Evolutionary conservation across 2,329 filamentous ascomycete species (phyloP).

Genomic region (Epichloe brachyelytri): DNA sequence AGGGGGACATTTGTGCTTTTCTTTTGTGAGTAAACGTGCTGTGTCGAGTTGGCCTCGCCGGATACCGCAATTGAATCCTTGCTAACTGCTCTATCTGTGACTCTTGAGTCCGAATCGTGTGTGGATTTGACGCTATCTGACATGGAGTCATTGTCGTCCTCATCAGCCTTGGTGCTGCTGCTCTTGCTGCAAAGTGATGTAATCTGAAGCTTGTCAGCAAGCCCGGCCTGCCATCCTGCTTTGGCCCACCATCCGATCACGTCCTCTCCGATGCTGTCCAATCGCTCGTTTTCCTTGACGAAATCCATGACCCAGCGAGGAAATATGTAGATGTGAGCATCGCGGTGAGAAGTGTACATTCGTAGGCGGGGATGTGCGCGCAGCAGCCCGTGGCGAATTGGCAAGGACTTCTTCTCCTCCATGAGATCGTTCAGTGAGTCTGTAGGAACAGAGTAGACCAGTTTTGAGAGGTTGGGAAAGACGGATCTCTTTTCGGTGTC

Average conservation of each 20-base stretch:
- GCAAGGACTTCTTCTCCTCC: slow-evolving; percentile 60
- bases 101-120: slow-evolving; percentile 12
- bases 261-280: slow-evolving; percentile 85
- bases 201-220: slow-evolving; percentile 66
- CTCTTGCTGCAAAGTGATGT: slow-evolving; percentile 41
- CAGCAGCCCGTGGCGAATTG: slow-evolving; percentile 64
- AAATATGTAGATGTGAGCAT: slow-evolving; percentile 91
- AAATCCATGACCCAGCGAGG: slow-evolving; percentile 85
- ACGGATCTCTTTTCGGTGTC: slow-evolving; percentile 43
- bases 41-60: neutral
- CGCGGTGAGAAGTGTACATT: slow-evolving; percentile 72
- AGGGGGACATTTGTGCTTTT: slow-evolving; percentile 39
- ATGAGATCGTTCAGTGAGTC: slow-evolving; percentile 77
- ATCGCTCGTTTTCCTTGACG: slow-evolving; percentile 61
- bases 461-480: slow-evolving; percentile 54
- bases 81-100: slow-evolving; percentile 3
- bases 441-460: slow-evolving; percentile 79
- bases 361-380: slow-evolving; percentile 62
- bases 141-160: slow-evolving; percentile 24
- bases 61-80: neutral
- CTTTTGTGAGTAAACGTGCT: neutral
- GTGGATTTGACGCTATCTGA: slow-evolving; percentile 17
- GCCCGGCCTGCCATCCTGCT: slow-evolving; percentile 73
- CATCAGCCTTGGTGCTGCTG: slow-evolving; percentile 21
- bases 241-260: slow-evolving; percentile 94